Percentiles rank a stretch among this genome's conserved stretches.
phyloP scores from a whole-genome alignment of 139 green algal genomes.

The Gonium pectorale region DNA sequence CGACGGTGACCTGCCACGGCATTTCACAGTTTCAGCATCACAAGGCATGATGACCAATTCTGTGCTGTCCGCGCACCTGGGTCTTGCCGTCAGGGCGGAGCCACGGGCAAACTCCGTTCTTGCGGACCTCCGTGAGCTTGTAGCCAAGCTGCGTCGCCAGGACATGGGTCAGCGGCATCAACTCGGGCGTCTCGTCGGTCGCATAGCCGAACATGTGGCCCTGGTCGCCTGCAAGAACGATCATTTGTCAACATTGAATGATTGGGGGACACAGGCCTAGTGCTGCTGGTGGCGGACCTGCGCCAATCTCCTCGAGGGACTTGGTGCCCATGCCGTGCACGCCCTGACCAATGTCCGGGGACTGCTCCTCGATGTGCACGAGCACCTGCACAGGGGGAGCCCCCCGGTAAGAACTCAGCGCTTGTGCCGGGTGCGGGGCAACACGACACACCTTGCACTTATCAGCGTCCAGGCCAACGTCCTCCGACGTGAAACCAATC shows the following conservation, averaged over 20 bases:
- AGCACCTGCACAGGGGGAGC: conserved; percentile 96
- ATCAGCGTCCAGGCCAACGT: conserved; percentile 95
- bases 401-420: too few relatives aligned
- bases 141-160: conserved; percentile 96
- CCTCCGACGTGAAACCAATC: conserved; percentile 96
- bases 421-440: too few relatives aligned
- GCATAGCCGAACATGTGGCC: conserved; percentile 99
- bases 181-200: conserved; percentile 97
- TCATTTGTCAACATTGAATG: too few relatives aligned
- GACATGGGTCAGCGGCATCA: conserved; percentile 99
- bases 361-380: conserved; percentile 99
- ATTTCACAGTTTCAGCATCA: not conserved
- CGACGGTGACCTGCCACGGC: conserved; percentile 92
- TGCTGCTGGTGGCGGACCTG: too few relatives aligned
- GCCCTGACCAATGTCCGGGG: conserved; percentile 97
- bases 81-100: conserved; percentile 99
- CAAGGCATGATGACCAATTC: too few relatives aligned
- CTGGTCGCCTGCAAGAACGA: too few relatives aligned
- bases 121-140: conserved; percentile 90
- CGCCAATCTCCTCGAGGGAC: conserved; percentile 97
- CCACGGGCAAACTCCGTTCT: conserved; percentile 94
- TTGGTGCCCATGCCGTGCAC: conserved; percentile 99
- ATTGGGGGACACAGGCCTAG: too few relatives aligned
- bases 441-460: conserved; percentile 98
- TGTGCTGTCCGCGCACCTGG: too few relatives aligned